Percentiles rank a stretch among this genome's conserved stretches.
Evolutionary conservation across 768 basidiomycete species (phyloP).

Genomic region (Podaxis sp.): DNA sequence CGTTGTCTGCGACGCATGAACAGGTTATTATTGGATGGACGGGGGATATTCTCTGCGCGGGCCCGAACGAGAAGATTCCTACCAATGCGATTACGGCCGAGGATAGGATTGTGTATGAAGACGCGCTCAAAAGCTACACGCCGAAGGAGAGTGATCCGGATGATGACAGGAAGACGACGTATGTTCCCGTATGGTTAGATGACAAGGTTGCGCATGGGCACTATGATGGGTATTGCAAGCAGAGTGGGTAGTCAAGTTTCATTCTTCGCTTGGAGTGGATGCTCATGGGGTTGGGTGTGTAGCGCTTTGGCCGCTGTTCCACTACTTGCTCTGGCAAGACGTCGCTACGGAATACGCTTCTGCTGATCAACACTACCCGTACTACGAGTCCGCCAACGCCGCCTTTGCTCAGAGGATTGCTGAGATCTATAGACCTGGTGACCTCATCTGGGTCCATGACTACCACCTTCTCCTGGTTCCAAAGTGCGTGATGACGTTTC

Average conservation of each 20-base stretch:
- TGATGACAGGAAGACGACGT: conserved; percentile 61
- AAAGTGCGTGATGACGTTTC: conserved; percentile 30
- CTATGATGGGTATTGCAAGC: conserved; percentile 98
- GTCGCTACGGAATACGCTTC: conserved; percentile 87
- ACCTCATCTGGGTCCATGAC: conserved; percentile 93
- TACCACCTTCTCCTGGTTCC: conserved; percentile 95
- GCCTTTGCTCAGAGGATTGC: conserved; percentile 76
- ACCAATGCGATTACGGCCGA: conserved; percentile 26
- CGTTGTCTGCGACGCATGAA: conserved; percentile 80
- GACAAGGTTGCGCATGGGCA: conserved; percentile 89
- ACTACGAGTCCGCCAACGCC: conserved; percentile 80
- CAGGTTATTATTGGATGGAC: conserved; percentile 95
- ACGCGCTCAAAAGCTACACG: conserved; percentile 60
- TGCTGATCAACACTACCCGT: conserved; percentile 80
- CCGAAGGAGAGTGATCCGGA: conserved; percentile 58
- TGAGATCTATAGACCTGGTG: conserved; percentile 81
- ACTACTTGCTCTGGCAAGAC: conserved; percentile 98
- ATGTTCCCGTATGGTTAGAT: conserved; percentile 90
- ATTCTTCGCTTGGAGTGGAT: conserved; percentile 3
- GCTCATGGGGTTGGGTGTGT: conserved; percentile 1
- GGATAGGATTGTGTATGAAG: conserved; percentile 67
- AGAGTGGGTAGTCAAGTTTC: conserved; percentile 58
- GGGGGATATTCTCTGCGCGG: conserved; percentile 72
- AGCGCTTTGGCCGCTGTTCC: conserved; percentile 98
- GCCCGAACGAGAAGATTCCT: conserved; percentile 24